Conservation (phyloP, 805 yeast genomes). For the Spathaspora sp. region DNA sequence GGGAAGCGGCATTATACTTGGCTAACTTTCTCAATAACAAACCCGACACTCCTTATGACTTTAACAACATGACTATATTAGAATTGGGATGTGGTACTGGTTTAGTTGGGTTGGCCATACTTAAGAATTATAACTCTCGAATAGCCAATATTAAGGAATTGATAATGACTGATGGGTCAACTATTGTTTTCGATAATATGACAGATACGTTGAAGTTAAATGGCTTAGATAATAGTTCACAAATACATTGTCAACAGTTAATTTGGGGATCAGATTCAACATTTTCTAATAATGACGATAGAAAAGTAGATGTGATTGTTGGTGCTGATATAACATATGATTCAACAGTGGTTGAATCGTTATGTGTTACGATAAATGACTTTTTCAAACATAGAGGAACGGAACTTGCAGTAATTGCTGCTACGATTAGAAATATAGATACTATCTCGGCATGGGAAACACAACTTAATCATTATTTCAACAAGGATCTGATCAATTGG, state of each 20-base stretch:
- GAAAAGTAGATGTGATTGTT: constrained; percentile 46
- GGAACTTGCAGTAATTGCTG: constrained; percentile 51
- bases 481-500: constrained; percentile 12
- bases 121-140: constrained; percentile 17
- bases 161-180: constrained; percentile 67
- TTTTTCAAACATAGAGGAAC: constrained; percentile 26
- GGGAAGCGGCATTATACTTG: constrained; percentile 86
- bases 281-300: constrained; percentile 27
- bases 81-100: constrained; percentile 95
- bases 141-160: constrained; percentile 21
- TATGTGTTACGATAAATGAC: constrained; percentile 48
- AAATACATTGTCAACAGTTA: constrained; percentile 24
- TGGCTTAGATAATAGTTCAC: constrained; percentile 11
- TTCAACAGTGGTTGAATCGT: constrained; percentile 48
- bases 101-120: constrained; percentile 54
- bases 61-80: constrained; percentile 35
- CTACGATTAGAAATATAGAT: constrained; percentile 62
- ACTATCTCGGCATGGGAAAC: constrained; percentile 34
- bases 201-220: constrained; percentile 46
- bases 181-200: constrained; percentile 47
- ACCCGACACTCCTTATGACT: constrained; percentile 4
- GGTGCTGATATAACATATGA: constrained; percentile 94
- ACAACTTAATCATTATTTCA: constrained; percentile 16
- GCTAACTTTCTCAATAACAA: constrained; percentile 43
- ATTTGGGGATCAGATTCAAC: constrained; percentile 52